Conservation (phyloP, 805 yeast species). For the Cyberlindnera samutprakarnensis region DNA sequence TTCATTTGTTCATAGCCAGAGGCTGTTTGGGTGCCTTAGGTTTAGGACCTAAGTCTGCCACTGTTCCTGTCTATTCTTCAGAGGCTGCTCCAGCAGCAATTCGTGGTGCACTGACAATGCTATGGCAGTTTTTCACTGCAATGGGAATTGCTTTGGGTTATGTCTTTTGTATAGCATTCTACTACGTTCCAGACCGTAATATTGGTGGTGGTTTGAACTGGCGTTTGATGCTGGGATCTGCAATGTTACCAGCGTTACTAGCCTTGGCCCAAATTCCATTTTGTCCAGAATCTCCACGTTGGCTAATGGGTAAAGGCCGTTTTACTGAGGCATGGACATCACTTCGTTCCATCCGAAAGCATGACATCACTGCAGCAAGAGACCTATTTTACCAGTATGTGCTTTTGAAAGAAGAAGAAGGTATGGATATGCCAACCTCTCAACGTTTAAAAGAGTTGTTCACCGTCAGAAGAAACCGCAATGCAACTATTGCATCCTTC, state of each 20-base stretch:
- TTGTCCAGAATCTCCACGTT: slow-evolving; percentile 71
- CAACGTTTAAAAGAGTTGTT: slow-evolving; percentile 50
- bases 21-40: slow-evolving; percentile 56
- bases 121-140: slow-evolving; percentile 73
- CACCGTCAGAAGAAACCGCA: slow-evolving; percentile 71
- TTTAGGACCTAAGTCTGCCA: slow-evolving; percentile 69
- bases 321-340: slow-evolving; percentile 52
- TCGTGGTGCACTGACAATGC: slow-evolving; percentile 64
- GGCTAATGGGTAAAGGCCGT: slow-evolving; percentile 68
- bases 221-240: slow-evolving; percentile 66
- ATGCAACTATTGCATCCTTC: slow-evolving; percentile 75
- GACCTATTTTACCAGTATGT: slow-evolving; percentile 65
- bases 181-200: slow-evolving; percentile 35
- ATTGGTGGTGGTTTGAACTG: slow-evolving; percentile 43
- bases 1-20: slow-evolving; percentile 59
- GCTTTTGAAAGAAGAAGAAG: slow-evolving; percentile 52
- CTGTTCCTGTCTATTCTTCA: slow-evolving; percentile 64
- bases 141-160: slow-evolving; percentile 70
- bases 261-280: slow-evolving; percentile 55
- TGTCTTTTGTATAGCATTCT: slow-evolving; percentile 57
- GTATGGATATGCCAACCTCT: slow-evolving; percentile 38
- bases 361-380: slow-evolving; percentile 56
- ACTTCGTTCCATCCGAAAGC: slow-evolving; percentile 39
- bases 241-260: slow-evolving; percentile 56
- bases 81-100: slow-evolving; percentile 57